Evolutionary conservation across 768 basidiomycete genomes (phyloP), one percentile per base, ranked within the genome.

Genomic region (Mycena epipterygia): DNA sequence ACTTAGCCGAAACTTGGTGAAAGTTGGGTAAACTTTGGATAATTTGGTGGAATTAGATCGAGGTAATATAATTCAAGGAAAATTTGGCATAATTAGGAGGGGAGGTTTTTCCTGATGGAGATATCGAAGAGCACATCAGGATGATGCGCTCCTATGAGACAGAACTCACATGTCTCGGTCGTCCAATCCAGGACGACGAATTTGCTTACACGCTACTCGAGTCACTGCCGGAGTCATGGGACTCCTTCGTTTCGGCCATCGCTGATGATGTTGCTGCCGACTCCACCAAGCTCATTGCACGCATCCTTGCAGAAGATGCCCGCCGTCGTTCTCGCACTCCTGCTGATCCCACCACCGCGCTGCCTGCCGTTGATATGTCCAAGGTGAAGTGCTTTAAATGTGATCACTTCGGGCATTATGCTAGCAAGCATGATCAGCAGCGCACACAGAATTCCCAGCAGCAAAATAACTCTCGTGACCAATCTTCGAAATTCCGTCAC

Each of bases 141-240:
- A 73, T 69, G 46, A 74, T 84, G 57, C 70, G 74, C 25, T 52
- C 68, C 1, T 75, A 74, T 44, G 63, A 77, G 35, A 68, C 77
- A 14, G 77, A 82, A 33, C 66, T 79, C 8, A 52, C 62, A 3
- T 33, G 42, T 4, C 73, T 81, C 13, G 80, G 76, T 3, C 63
- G 67, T 19, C 55, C 25, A 4, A 67, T 84, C 25, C 37, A 23
- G 0, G 79, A 81, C n/a, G 42, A 70, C 19, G 78, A 83, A 21
- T 82, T 83, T 59, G 51, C 74, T 17, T 73, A 76, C 51, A 76
- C 76, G 0, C 53, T 84, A 9, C 75, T 81, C 19, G 77, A 76
- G 5, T 80, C 76, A 9, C 70, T 83, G 0, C 81, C 80, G 21
- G 75, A 80, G 13, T 74, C 80, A 19, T 83, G 82, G 82, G 74